Conservation (phyloP, 2,329 filamentous ascomycete genomes). For the Penicillium sp. region DNA sequence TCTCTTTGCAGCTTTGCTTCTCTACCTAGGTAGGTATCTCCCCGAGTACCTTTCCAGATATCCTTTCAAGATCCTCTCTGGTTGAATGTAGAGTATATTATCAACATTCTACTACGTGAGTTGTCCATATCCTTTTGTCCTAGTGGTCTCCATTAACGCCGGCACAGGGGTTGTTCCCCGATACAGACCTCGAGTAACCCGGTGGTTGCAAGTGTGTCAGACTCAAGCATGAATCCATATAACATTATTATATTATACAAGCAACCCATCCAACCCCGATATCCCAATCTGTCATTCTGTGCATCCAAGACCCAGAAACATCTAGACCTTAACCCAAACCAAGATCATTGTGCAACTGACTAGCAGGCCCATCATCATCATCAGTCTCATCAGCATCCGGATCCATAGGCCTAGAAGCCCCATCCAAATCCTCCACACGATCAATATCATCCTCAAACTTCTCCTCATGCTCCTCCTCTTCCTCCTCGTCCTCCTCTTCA, state of each 20-base stretch:
- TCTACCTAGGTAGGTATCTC: too few relatives aligned
- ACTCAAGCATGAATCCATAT: conserved; percentile 13
- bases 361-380: conserved; percentile 30
- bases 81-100: too few relatives aligned
- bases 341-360: conserved; percentile 31
- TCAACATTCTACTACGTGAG: too few relatives aligned
- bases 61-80: too few relatives aligned
- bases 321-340: conserved; percentile 22
- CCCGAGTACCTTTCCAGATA: too few relatives aligned
- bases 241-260: conserved; percentile 23
- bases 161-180: too few relatives aligned
- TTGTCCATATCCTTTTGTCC: too few relatives aligned
- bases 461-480: conserved; percentile 20
- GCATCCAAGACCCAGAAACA: background rate
- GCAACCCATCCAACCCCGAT: background rate
- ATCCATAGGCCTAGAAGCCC: conserved; percentile 24
- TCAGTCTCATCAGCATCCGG: conserved; percentile 35
- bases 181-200: too few relatives aligned
- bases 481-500: conserved; percentile 21
- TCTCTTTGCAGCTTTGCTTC: too few relatives aligned
- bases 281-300: background rate
- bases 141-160: too few relatives aligned
- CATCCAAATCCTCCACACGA: conserved; percentile 38
- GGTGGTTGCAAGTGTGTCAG: background rate
- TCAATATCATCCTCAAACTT: conserved; percentile 34